These are phyloP conservation scores for Pluteus cervinus DNA, from an alignment of 768 basidiomycete genomes.

Conservation along the genomic window DNA sequence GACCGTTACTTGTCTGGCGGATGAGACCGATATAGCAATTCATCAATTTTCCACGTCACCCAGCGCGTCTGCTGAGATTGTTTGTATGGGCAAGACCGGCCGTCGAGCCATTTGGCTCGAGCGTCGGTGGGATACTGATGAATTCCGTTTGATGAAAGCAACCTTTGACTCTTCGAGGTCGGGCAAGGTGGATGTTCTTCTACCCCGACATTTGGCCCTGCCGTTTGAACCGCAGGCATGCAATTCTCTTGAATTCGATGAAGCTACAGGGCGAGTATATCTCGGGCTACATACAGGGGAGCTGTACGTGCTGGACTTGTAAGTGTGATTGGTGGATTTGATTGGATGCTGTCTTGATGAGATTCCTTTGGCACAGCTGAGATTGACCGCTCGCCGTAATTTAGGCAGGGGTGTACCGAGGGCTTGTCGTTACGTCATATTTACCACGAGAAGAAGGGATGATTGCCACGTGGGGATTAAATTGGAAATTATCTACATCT, in stretches of 20 bases:
- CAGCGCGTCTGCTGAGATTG: slow-evolving; percentile 21
- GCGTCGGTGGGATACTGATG: slow-evolving; percentile 42
- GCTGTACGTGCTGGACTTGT: slow-evolving; percentile 42
- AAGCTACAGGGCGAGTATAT: slow-evolving; percentile 45
- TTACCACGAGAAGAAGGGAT: too few species aligned
- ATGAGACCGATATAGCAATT: slow-evolving; percentile 8
- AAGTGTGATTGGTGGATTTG: slow-evolving; percentile 5
- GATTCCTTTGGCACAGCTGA: background rate
- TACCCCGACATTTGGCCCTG: slow-evolving; percentile 40
- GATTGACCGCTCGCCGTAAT: background rate
- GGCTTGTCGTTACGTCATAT: too few species aligned
- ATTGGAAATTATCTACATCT: too few species aligned
- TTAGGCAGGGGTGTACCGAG: too few species aligned
- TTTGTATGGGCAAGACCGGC: slow-evolving; percentile 37
- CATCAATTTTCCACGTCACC: slow-evolving; percentile 17
- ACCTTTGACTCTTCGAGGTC: slow-evolving; percentile 25
- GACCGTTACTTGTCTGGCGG: slow-evolving; percentile 2
- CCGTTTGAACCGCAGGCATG: slow-evolving; percentile 45
- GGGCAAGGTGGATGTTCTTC: slow-evolving; percentile 28
- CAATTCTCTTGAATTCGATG: slow-evolving; percentile 48
- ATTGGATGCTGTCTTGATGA: background rate
- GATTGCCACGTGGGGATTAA: too few species aligned
- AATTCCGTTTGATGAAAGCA: slow-evolving; percentile 45
- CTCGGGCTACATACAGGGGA: slow-evolving; percentile 48
- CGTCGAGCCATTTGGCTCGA: slow-evolving; percentile 48